Evolutionary conservation across 345 rosid genomes (phyloP).

Genomic region (Schrenkiella parvula): DNA sequence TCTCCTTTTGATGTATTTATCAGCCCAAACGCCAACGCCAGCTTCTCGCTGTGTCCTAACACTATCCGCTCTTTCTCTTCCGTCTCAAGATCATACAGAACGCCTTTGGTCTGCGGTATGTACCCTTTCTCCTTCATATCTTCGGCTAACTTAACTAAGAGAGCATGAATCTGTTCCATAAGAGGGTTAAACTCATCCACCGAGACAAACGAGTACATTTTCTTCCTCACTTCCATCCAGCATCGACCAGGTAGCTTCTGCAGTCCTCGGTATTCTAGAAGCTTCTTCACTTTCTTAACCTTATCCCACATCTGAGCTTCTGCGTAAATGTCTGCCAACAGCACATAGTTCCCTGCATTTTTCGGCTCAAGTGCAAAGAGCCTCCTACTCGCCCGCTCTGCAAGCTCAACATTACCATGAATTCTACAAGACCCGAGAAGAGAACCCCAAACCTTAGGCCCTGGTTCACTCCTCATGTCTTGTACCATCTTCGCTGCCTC

Average conservation of each 20-base stretch:
- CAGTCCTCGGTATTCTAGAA: constrained; percentile 49
- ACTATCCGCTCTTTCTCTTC: constrained; percentile 77
- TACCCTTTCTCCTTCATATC: constrained; percentile 91
- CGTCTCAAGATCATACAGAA: constrained; percentile 70
- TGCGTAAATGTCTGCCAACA: constrained; percentile 73
- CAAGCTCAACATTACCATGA: constrained; percentile 76
- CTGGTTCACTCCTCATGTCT: constrained; percentile 69
- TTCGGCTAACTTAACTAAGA: constrained; percentile 51
- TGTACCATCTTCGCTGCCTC: constrained; percentile 69
- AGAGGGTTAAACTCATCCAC: constrained; percentile 72
- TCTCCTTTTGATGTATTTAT: constrained; percentile 61
- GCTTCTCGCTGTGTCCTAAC: constrained; percentile 83
- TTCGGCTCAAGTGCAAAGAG: constrained; percentile 74
- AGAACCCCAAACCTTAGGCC: constrained; percentile 86
- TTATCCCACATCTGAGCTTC: constrained; percentile 77
- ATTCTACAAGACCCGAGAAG: constrained; percentile 89
- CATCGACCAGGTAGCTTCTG: constrained; percentile 77
- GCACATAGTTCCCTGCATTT: constrained; percentile 75
- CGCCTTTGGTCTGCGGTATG: constrained; percentile 69
- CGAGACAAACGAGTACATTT: constrained; percentile 56
- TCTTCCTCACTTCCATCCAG: constrained; percentile 68
- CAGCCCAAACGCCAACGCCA: constrained; percentile 82
- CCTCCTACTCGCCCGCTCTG: constrained; percentile 66
- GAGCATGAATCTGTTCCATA: constrained; percentile 62
- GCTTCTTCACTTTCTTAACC: constrained; percentile 64